Base-by-base conservation (phyloP, 2,329 filamentous ascomycete species). In the Diaporthe longicolla region DNA sequence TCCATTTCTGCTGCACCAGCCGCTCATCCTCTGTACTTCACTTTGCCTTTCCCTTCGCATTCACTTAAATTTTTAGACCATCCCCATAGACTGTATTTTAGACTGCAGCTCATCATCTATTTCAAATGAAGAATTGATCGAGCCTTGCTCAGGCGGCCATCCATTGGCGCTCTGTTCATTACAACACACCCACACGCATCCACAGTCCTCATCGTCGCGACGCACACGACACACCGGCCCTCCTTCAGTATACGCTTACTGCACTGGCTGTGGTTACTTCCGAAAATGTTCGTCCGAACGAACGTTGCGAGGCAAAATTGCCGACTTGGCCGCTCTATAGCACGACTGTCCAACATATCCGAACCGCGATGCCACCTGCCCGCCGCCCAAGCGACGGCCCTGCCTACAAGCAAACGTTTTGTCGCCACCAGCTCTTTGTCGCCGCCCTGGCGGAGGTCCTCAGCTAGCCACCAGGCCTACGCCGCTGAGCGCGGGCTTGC, bases 271-370 rank as follows among this genome's bases (percentile, higher is more conserved):
- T 78, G 73, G 73, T 74, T 75, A 75, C 76, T 75, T 71, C 63
- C 65, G 72, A 78, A 74, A 43, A 83, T 83, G 82, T 78, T 83
- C 73, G 74, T 80, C 57, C 81, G 82, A 65, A 78, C 79, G 9
- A 77, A 77, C n/a, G 71, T 77, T 59, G 76, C 78, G 58, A 77
- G 78, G 74, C 80, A 80, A 24, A 75, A 75, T 68, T 71, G 78
- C 26, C 78, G 78, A 32, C 73, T 81, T 35, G 79, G 79, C 63
- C 79, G 77, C 5, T 70, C 65, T 7, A 70, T 75, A n/a, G 50
- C 72, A 11, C 70, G 74, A 50, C 11, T 75, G 15, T 63, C 69
- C 40, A 57, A 29, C 24, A 50, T 35, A 10, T 55, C 35, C 54
- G 74, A 73, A n/a, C 29, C 35, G 21, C 71, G 57, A 63, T 71